phyloP scores from a whole-genome alignment of 352 stramenopile species.

The Globisporangium heterothallicum region DNA sequence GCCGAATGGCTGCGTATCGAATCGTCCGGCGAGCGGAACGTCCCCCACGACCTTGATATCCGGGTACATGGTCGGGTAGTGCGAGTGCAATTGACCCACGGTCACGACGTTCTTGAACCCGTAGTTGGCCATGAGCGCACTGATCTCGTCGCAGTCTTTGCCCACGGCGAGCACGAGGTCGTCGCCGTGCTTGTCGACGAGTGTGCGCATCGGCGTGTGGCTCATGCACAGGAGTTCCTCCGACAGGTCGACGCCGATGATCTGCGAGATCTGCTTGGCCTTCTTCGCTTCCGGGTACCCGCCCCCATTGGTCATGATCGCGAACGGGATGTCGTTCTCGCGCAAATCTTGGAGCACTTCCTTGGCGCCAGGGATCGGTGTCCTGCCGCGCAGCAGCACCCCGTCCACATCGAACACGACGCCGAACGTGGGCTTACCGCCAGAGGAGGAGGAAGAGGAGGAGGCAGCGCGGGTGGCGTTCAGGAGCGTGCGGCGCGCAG shows the following conservation, averaged over 20 bases:
- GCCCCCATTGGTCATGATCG: slow-evolving; percentile 85
- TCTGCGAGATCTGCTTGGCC: slow-evolving; percentile 59
- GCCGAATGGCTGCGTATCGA: slow-evolving; percentile 31
- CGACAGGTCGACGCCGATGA: slow-evolving; percentile 54
- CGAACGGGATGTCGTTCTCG: slow-evolving; percentile 54
- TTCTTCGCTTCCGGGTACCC: slow-evolving; percentile 79
- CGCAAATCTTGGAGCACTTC: slow-evolving; percentile 68
- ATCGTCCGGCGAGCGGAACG: slow-evolving; percentile 23
- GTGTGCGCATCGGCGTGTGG: slow-evolving; percentile 77
- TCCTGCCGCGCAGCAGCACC: slow-evolving; percentile 72
- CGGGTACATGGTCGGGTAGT: slow-evolving; percentile 80
- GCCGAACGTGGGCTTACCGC: slow-evolving; percentile 45
- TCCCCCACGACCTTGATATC: slow-evolving; percentile 50
- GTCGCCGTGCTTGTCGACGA: slow-evolving; percentile 56
- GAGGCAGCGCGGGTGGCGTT: not conserved
- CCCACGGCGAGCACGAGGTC: slow-evolving; percentile 76
- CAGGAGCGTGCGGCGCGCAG: not conserved
- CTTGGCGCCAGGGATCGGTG: slow-evolving; percentile 55
- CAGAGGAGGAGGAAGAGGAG: not conserved
- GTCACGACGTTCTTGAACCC: slow-evolving; percentile 83
- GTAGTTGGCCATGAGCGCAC: slow-evolving; percentile 66
- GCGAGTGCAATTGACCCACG: slow-evolving; percentile 60
- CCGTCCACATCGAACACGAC: slow-evolving; percentile 84
- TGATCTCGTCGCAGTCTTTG: slow-evolving; percentile 65
- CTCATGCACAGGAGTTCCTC: slow-evolving; percentile 60